These are phyloP conservation scores for Phytophthora cryptogea DNA, from an alignment of 352 stramenopile genomes.

Conservation along the genomic window DNA sequence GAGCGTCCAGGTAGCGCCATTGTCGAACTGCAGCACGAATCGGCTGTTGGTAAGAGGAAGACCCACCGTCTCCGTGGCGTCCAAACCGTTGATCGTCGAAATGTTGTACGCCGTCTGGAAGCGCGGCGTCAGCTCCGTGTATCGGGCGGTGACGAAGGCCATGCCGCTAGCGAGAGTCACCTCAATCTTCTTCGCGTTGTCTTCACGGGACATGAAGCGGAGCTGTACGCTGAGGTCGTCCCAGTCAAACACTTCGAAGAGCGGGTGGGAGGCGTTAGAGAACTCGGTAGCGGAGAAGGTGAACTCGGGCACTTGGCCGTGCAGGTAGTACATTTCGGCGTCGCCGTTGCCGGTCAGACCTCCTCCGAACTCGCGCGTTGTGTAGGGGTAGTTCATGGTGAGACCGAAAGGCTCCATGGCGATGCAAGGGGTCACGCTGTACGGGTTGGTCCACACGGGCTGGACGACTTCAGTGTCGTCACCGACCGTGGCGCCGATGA, in stretches of 20 bases:
- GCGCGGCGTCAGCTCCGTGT: constrained; percentile 45
- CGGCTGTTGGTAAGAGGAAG: constrained; percentile 42
- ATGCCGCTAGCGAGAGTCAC: constrained; percentile 64
- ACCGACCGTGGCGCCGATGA: constrained; percentile 47
- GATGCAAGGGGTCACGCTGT: constrained; percentile 50
- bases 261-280: constrained; percentile 28
- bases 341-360: constrained; percentile 51
- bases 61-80: constrained; percentile 30
- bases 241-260: constrained; percentile 52
- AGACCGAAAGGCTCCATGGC: constrained; percentile 48
- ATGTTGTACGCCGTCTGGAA: constrained; percentile 53
- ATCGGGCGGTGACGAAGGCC: constrained; percentile 64
- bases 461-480: constrained; percentile 43
- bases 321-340: constrained; percentile 57
- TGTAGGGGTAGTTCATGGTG: constrained; percentile 60
- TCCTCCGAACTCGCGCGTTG: constrained; percentile 50
- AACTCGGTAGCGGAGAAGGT: constrained; percentile 61
- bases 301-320: constrained; percentile 51
- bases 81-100: constrained; percentile 51
- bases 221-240: constrained; percentile 60
- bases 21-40: constrained; percentile 57
- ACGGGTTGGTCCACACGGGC: constrained; percentile 72
- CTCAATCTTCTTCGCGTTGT: constrained; percentile 44
- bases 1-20: constrained; percentile 57
- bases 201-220: constrained; percentile 37